These are phyloP conservation scores for Fomitiporia mediterranea DNA, from an alignment of 1,284 basidiomycete species.

Conservation along the genomic window DNA sequence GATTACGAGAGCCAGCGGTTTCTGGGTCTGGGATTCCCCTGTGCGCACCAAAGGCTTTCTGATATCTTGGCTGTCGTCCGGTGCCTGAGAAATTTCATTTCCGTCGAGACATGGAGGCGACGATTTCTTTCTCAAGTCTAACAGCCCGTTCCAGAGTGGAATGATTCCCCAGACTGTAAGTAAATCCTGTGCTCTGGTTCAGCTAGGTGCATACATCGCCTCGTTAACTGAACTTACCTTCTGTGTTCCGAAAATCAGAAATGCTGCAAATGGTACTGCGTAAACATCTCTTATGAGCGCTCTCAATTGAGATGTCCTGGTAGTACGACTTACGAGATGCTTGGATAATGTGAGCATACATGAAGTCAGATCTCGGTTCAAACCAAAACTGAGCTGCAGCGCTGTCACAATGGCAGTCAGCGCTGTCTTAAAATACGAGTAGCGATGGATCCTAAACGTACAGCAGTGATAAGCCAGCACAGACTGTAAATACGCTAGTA, in stretches of 20 bases:
- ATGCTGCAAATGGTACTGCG: constrained; percentile 3
- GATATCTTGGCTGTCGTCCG: background rate
- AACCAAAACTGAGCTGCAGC: constrained; percentile 1
- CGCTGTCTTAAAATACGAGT: background rate
- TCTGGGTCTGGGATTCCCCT: no score
- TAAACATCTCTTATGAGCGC: no score
- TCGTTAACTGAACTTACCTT: background rate
- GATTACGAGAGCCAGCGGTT: background rate
- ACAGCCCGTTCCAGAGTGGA: constrained; percentile 1
- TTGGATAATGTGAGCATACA: background rate
- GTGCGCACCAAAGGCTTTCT: background rate
- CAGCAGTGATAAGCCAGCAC: background rate
- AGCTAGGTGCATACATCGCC: background rate
- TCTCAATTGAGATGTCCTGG: background rate
- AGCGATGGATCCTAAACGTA: background rate
- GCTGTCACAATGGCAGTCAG: background rate
- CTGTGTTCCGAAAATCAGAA: constrained; percentile 9
- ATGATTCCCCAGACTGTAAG: constrained; percentile 5
- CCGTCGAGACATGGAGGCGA: background rate
- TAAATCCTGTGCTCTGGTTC: background rate
- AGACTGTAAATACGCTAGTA: background rate
- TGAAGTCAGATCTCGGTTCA: background rate
- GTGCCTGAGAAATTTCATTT: background rate
- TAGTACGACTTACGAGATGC: constrained; percentile 1
- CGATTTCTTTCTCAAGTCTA: background rate